Conservation (phyloP, 345 rosid species). For the Odontarrhena argentea region DNA sequence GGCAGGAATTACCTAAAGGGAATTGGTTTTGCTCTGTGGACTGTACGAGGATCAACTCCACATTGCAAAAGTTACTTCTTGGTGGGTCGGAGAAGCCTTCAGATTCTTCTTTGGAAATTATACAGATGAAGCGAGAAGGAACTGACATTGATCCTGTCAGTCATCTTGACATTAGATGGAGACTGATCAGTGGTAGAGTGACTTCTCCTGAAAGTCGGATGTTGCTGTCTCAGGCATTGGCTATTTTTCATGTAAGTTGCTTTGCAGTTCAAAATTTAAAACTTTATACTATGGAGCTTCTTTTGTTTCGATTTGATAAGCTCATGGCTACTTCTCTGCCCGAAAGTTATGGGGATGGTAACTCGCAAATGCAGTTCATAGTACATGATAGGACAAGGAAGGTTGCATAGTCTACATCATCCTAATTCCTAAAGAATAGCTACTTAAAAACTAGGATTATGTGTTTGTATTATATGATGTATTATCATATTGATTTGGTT, state of each 20-base stretch:
- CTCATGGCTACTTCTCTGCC: slow-evolving; percentile 18
- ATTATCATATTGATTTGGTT: slow-evolving; percentile 20
- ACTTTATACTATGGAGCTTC: neutral
- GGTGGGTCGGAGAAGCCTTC: slow-evolving; percentile 75
- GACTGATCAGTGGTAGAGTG: slow-evolving; percentile 74
- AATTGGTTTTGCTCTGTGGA: slow-evolving; percentile 89
- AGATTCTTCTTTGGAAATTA: slow-evolving; percentile 54
- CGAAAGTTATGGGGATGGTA: slow-evolving; percentile 4
- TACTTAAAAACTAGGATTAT: neutral
- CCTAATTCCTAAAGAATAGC: neutral
- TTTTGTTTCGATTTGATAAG: slow-evolving; percentile 20
- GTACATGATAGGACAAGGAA: slow-evolving; percentile 8
- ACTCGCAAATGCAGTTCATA: slow-evolving; percentile 12
- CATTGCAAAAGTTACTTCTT: slow-evolving; percentile 67
- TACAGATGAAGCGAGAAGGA: slow-evolving; percentile 57
- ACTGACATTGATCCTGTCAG: slow-evolving; percentile 42
- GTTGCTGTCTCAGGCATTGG: slow-evolving; percentile 83
- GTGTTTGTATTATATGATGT: neutral
- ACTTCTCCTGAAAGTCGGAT: slow-evolving; percentile 61
- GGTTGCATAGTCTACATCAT: slow-evolving; percentile 16
- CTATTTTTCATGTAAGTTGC: slow-evolving; percentile 86
- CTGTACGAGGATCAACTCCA: slow-evolving; percentile 71
- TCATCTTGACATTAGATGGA: slow-evolving; percentile 76
- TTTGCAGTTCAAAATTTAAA: slow-evolving; percentile 5
- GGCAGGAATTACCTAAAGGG: slow-evolving; percentile 88